Evolutionary conservation across 352 stramenopile species (phyloP).

Genomic region (Pythium monospermum): DNA sequence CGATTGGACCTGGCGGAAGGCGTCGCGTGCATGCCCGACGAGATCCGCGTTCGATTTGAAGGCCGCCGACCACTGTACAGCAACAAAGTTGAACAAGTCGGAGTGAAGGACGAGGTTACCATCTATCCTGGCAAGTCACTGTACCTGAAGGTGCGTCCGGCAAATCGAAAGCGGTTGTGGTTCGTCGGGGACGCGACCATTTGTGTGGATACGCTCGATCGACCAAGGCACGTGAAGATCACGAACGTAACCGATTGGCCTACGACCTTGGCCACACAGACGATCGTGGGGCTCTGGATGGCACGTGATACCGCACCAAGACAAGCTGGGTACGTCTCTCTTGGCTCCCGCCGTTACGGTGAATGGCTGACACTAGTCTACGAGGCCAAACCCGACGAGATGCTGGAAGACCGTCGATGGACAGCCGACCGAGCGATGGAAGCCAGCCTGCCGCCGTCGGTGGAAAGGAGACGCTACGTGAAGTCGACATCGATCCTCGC

Average conservation of each 20-base stretch:
- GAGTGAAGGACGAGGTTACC: slow-evolving; percentile 3
- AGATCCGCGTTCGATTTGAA: slow-evolving; percentile 6
- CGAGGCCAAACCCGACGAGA: slow-evolving; percentile 4
- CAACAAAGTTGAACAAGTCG: slow-evolving; percentile 5
- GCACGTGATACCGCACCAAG: background rate
- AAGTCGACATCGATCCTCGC: slow-evolving; percentile 4
- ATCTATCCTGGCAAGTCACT: background rate
- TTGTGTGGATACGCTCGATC: background rate
- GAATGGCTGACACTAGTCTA: slow-evolving; percentile 12
- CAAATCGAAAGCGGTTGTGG: slow-evolving; percentile 5
- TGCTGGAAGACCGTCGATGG: slow-evolving; percentile 3
- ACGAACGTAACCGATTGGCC: slow-evolving; percentile 2
- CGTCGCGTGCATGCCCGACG: slow-evolving; percentile 6
- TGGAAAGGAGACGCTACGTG: slow-evolving; percentile 1
- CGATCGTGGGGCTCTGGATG: slow-evolving; percentile 4
- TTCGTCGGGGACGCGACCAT: slow-evolving; percentile 3
- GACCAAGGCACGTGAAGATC: background rate
- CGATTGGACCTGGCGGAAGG: slow-evolving; percentile 14
- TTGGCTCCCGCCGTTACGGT: slow-evolving; percentile 3
- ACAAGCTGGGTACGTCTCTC: slow-evolving; percentile 1
- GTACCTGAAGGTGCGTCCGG: background rate
- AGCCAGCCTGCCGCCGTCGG: background rate
- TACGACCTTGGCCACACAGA: background rate
- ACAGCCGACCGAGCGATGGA: background rate
- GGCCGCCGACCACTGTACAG: slow-evolving; percentile 6